Evolutionary conservation across 768 basidiomycete genomes (phyloP).

Genomic region (Neoboletus brunneissimus): DNA sequence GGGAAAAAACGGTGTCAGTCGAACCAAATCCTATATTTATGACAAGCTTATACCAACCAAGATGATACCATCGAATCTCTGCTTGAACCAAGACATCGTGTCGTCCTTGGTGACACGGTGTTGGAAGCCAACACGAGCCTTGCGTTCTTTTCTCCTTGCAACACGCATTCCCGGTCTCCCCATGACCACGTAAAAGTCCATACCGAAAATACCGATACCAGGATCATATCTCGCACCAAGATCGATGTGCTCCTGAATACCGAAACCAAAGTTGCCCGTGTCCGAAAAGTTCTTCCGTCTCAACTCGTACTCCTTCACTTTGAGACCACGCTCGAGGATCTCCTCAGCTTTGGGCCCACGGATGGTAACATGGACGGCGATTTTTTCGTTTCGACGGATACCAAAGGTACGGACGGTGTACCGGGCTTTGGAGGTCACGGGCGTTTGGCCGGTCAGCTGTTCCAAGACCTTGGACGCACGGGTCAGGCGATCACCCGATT

Average conservation of each 20-base stretch:
- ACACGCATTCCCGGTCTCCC: constrained; percentile 93
- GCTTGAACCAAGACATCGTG: constrained; percentile 99
- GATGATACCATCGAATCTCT: constrained; percentile 98
- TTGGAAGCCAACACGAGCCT: constrained; percentile 77
- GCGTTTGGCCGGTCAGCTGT: constrained; percentile 98
- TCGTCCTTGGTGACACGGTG: constrained; percentile 97
- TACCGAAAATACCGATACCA: constrained; percentile 97
- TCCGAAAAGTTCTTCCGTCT: constrained; percentile 96
- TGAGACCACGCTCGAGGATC: constrained; percentile 97
- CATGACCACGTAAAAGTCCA: constrained; percentile 99
- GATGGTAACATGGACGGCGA: constrained; percentile 97
- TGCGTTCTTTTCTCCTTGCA: constrained; percentile 85
- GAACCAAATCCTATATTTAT: not conserved
- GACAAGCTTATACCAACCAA: constrained; percentile 52
- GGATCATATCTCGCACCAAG: constrained; percentile 98
- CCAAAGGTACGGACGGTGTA: constrained; percentile 99
- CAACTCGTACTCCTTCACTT: constrained; percentile 99
- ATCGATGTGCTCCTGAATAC: constrained; percentile 99
- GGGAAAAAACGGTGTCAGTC: not conserved
- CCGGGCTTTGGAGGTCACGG: constrained; percentile 98
- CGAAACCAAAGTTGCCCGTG: constrained; percentile 99
- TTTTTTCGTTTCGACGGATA: constrained; percentile 99
- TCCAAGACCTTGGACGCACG: constrained; percentile 99
- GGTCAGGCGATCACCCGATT: constrained; percentile 98
- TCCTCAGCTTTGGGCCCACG: constrained; percentile 99